These are phyloP conservation scores for Euclidium syriacum DNA, from an alignment of 345 rosid genomes.

Conservation along the genomic window DNA sequence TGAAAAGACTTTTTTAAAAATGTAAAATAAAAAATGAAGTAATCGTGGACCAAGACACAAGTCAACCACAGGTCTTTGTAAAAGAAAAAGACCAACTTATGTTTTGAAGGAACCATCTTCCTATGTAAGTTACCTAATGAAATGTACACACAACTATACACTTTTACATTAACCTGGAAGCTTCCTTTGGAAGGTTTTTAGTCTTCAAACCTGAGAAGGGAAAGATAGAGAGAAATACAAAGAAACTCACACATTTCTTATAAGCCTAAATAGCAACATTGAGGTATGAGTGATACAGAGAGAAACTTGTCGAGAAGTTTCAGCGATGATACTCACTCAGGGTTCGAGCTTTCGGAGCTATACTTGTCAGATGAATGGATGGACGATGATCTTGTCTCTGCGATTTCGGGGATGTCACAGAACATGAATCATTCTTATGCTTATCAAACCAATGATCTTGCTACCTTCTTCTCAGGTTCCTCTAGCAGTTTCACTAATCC, in stretches of 20 bases:
- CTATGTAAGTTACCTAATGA: slow-evolving; percentile 20
- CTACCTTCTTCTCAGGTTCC: slow-evolving; percentile 23
- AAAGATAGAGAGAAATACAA: not conserved
- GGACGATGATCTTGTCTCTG: slow-evolving; percentile 38
- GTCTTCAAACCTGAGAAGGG: not conserved
- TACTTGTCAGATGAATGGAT: slow-evolving; percentile 49
- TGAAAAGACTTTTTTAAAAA: not conserved
- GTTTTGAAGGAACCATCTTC: slow-evolving; percentile 14
- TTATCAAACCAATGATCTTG: slow-evolving; percentile 31
- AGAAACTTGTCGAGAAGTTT: slow-evolving; percentile 19
- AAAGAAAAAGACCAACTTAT: not conserved
- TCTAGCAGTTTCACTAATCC: slow-evolving; percentile 26
- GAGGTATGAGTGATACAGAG: slow-evolving; percentile 17
- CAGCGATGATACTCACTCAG: slow-evolving; percentile 25
- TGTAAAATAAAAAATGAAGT: not conserved
- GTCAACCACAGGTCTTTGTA: slow-evolving; percentile 29
- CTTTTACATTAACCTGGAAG: slow-evolving; percentile 10
- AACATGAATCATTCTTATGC: slow-evolving; percentile 29
- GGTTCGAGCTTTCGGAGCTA: slow-evolving; percentile 52
- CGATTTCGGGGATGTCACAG: slow-evolving; percentile 25
- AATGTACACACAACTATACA: not conserved
- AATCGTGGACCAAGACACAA: slow-evolving; percentile 26
- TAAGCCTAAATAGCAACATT: not conserved
- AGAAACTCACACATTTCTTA: not conserved
- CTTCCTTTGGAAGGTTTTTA: slow-evolving; percentile 6